Conservation (phyloP, 768 basidiomycete genomes). For the Hypholoma fasciculare region DNA sequence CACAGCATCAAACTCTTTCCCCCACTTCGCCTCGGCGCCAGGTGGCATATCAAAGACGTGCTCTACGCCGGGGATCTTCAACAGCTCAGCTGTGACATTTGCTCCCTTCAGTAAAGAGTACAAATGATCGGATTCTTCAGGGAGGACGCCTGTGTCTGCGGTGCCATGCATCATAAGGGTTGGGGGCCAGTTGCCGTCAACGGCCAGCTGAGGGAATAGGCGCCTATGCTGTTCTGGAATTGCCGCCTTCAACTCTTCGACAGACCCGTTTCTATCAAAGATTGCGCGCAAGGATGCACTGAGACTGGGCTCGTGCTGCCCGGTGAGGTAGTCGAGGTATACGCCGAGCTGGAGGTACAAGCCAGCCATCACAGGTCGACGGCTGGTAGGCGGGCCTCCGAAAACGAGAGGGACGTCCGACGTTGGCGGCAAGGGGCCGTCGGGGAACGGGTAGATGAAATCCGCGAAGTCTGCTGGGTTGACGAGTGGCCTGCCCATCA, state of each 20-base stretch:
- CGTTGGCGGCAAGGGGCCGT: constrained; percentile 15
- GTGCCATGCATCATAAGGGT: constrained; percentile 52
- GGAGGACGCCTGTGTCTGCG: constrained; percentile 44
- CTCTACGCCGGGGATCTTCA: constrained; percentile 42
- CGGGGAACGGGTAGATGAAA: constrained; percentile 44
- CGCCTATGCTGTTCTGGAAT: constrained; percentile 34
- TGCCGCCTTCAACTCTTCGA: constrained; percentile 8
- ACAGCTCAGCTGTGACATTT: constrained; percentile 34
- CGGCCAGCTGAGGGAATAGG: constrained; percentile 51
- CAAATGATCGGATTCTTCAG: constrained; percentile 41
- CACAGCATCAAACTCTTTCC: neutral
- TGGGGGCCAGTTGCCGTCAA: constrained; percentile 43
- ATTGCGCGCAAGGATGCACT: constrained; percentile 39
- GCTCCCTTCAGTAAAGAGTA: constrained; percentile 30
- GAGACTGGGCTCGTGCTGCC: constrained; percentile 38
- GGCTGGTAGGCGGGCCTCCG: constrained; percentile 59
- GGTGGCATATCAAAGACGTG: constrained; percentile 59
- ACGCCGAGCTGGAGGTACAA: constrained; percentile 63
- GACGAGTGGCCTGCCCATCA: constrained; percentile 30
- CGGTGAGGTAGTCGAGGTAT: constrained; percentile 60
- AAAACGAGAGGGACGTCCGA: constrained; percentile 46
- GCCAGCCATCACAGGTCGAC: constrained; percentile 55
- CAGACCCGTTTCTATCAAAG: constrained; percentile 7
- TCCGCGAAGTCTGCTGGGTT: constrained; percentile 47
- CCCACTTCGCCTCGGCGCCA: constrained; percentile 35